phyloP scores from a whole-genome alignment of 441 rosid species.

The Erysimum cheiri region DNA sequence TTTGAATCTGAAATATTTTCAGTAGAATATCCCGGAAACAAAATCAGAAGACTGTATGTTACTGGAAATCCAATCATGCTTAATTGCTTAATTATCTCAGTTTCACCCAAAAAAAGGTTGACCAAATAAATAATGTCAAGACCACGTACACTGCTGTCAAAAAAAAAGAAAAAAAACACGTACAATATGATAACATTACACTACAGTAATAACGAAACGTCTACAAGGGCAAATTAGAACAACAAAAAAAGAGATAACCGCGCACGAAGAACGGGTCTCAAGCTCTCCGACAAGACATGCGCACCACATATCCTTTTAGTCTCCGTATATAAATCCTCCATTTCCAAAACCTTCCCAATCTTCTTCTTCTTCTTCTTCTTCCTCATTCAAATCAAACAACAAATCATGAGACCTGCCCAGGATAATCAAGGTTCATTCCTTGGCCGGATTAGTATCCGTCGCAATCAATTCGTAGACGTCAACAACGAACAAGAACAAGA shows the following conservation, averaged over 20 bases:
- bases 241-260: not conserved
- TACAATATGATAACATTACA: not conserved
- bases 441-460: slow-evolving; percentile 83
- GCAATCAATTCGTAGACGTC: slow-evolving; percentile 82
- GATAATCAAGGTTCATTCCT: slow-evolving; percentile 82
- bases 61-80: no score
- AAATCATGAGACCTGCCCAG: slow-evolving; percentile 67
- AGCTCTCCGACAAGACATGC: slow-evolving; percentile 47
- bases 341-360: slow-evolving; percentile 28
- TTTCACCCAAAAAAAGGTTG: slow-evolving; percentile 15
- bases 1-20: no score
- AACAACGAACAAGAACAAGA: slow-evolving; percentile 85
- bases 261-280: slow-evolving; percentile 46
- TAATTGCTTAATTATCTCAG: not conserved
- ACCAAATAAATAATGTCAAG: not conserved
- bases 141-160: no score
- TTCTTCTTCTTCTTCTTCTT: slow-evolving; percentile 32
- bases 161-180: no score
- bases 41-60: no score
- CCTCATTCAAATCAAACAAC: not conserved
- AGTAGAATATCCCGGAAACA: no score
- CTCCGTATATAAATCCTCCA: slow-evolving; percentile 27
- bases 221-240: not conserved
- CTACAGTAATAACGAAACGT: slow-evolving; percentile 7
- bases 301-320: slow-evolving; percentile 34